A percentile compares a stretch with the other conserved stretches of the same genome.
Conservation (phyloP, 1,139 yeast species). For the Arxiozyma telluris region DNA sequence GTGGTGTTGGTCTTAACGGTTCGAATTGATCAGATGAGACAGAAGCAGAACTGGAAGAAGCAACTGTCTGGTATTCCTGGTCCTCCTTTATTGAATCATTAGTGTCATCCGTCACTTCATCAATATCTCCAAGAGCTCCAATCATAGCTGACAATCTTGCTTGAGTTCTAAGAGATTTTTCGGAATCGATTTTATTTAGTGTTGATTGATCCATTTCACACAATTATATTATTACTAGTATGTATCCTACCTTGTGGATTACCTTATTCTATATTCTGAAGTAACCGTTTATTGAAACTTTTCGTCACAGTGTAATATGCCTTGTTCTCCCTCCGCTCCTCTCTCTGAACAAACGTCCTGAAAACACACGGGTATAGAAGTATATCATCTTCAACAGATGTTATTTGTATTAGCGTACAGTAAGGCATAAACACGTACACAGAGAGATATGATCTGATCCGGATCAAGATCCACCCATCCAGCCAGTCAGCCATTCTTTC, state of each 20-base stretch:
- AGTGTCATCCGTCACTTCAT: background rate
- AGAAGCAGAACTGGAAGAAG: background rate
- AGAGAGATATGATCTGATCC: background rate
- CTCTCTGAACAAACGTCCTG: no score
- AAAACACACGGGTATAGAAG: no score
- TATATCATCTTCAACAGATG: no score
- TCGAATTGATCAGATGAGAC: constrained; percentile 1
- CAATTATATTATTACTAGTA: background rate
- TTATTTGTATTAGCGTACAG: background rate
- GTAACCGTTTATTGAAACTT: background rate
- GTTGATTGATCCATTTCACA: background rate
- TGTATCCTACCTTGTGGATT: background rate
- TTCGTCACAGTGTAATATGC: background rate
- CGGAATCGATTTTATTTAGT: background rate
- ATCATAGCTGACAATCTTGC: constrained; percentile 27
- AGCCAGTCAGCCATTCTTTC: background rate
- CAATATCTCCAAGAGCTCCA: constrained; percentile 17
- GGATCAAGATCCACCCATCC: no score
- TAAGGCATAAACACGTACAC: background rate
- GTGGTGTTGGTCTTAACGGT: background rate
- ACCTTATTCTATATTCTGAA: background rate
- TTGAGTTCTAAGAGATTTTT: constrained; percentile 4
- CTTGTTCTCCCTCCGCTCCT: background rate
- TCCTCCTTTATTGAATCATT: background rate
- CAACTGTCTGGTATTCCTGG: background rate